Evolutionary conservation across 495 filamentous ascomycete genomes (phyloP).

Genomic region (Penicillium robsamsonii): DNA sequence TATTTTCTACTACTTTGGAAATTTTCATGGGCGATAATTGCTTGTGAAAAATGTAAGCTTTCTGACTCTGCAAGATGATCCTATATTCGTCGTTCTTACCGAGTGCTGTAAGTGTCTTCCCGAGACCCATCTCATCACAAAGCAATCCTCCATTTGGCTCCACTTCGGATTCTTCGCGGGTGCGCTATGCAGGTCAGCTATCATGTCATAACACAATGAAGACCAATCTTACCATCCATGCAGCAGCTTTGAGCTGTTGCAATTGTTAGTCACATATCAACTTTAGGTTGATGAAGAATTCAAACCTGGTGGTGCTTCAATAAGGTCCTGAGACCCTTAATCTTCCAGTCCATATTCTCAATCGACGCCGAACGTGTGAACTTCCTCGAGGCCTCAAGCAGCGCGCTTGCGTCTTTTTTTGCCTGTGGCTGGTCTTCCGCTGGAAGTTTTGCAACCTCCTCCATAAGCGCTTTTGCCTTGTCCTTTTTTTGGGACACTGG

Average conservation of each 20-base stretch:
- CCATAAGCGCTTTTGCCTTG: constrained; percentile 21
- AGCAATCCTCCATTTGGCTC: constrained; percentile 54
- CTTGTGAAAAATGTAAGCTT: constrained; percentile 12
- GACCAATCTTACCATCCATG: constrained; percentile 49
- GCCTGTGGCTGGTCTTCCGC: constrained; percentile 12
- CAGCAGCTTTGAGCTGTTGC: constrained; percentile 45
- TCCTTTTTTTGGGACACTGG: constrained; percentile 4
- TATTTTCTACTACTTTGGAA: constrained; percentile 24
- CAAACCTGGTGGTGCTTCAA: constrained; percentile 52
- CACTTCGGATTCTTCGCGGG: constrained; percentile 43
- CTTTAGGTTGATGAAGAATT: not conserved
- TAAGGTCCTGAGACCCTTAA: constrained; percentile 46
- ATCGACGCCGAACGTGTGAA: constrained; percentile 30
- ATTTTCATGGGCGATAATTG: constrained; percentile 50
- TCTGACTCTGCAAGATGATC: too few relatives aligned
- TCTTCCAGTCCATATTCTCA: constrained; percentile 29
- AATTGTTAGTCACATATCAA: constrained; percentile 9
- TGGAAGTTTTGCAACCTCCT: constrained; percentile 25
- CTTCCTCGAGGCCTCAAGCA: constrained; percentile 36
- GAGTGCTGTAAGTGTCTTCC: constrained; percentile 56
- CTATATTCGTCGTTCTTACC: constrained; percentile 13
- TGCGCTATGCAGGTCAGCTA: constrained; percentile 23
- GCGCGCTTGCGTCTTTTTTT: constrained; percentile 12
- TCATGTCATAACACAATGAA: not conserved
- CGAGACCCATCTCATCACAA: constrained; percentile 63